phyloP scores from a whole-genome alignment of 768 basidiomycete genomes.

The Udeniomyces megalosporus region DNA sequence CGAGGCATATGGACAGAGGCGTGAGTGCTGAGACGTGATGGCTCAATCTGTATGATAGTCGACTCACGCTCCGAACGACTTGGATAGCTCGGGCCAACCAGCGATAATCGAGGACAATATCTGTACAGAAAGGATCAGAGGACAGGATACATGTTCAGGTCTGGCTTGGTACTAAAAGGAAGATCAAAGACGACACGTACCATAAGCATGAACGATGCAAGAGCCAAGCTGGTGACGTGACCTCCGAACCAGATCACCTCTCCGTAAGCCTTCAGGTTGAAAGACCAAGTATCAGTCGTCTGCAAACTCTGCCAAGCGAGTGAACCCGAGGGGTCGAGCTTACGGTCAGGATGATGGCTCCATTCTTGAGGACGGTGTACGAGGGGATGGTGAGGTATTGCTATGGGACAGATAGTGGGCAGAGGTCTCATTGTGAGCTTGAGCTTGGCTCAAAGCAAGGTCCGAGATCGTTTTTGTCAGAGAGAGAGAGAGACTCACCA shows the following conservation, averaged over 20 bases:
- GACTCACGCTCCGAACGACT: slow-evolving; percentile 23
- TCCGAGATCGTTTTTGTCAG: background rate
- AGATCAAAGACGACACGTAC: slow-evolving; percentile 33
- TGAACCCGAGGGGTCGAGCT: background rate
- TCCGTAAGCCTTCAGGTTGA: slow-evolving; percentile 60
- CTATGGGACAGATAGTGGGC: too few species aligned
- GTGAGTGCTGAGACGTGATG: too few species aligned
- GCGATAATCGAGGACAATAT: slow-evolving; percentile 86
- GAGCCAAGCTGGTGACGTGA: slow-evolving; percentile 65
- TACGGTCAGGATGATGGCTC: slow-evolving; percentile 97
- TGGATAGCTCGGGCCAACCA: slow-evolving; percentile 79
- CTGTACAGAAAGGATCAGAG: slow-evolving; percentile 31
- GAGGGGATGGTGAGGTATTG: slow-evolving; percentile 95
- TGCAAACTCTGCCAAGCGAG: background rate
- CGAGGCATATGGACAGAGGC: too few species aligned
- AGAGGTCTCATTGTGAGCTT: background rate
- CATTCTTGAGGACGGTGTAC: slow-evolving; percentile 98
- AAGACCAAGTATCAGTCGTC: background rate
- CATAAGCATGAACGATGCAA: slow-evolving; percentile 85
- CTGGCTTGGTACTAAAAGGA: background rate
- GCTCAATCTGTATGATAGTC: too few species aligned
- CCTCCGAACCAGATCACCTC: slow-evolving; percentile 96
- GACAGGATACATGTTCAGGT: background rate
- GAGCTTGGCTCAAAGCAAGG: too few species aligned
- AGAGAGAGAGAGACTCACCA: slow-evolving; percentile 42